phyloP scores from a whole-genome alignment of 129 eudicot genomes.

The Smallanthus sonchifolius region DNA sequence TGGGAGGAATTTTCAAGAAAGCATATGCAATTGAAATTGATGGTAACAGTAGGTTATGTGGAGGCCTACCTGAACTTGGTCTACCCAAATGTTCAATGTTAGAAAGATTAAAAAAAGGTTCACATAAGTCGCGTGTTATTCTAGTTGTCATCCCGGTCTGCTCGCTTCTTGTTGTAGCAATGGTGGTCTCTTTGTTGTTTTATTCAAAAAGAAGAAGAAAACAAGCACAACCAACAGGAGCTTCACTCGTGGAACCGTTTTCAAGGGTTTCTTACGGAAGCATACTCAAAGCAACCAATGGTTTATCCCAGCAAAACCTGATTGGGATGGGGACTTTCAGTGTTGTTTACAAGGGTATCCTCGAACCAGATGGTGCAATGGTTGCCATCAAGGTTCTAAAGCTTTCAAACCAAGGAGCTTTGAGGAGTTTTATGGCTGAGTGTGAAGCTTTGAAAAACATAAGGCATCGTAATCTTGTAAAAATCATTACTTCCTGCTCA shows the following conservation, averaged over 20 bases:
- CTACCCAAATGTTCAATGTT: conserved; percentile 30
- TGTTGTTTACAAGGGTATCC: conserved; percentile 28
- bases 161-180: conserved; percentile 6
- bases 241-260: background rate
- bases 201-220: conserved; percentile 11
- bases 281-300: conserved; percentile 30
- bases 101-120: conserved; percentile 27
- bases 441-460: conserved; percentile 39
- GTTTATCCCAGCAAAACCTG: conserved; percentile 24
- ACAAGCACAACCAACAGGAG: background rate
- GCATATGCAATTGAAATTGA: conserved; percentile 1
- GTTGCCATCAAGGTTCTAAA: conserved; percentile 37
- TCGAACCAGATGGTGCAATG: conserved; percentile 15
- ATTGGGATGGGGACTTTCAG: conserved; percentile 34
- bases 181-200: conserved; percentile 7
- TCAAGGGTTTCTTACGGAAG: conserved; percentile 29
- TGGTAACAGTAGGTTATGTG: conserved; percentile 34
- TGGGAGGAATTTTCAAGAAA: conserved; percentile 24
- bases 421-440: conserved; percentile 27
- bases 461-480: conserved; percentile 39
- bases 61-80: conserved; percentile 26
- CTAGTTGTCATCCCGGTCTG: conserved; percentile 15
- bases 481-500: conserved; percentile 31
- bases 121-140: conserved; percentile 2
- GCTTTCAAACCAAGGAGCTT: conserved; percentile 28